Evolutionary conservation across 2,329 filamentous ascomycete genomes (phyloP).

Genomic region (Rhynchosporium secalis): DNA sequence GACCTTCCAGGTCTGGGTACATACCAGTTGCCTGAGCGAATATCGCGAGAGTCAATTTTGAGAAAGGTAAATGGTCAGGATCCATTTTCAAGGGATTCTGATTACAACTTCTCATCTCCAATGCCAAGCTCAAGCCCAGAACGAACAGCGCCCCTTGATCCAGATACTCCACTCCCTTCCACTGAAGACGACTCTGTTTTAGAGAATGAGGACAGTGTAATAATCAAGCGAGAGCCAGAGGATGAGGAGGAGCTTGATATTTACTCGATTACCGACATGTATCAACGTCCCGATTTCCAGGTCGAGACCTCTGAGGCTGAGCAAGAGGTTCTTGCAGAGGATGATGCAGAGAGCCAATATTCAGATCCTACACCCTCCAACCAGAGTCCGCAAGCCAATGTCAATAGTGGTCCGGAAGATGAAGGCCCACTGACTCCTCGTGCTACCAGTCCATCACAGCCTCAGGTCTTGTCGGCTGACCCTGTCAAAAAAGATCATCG

Average conservation of each 20-base stretch:
- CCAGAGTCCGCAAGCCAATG: constrained; percentile 29
- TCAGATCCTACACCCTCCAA: constrained; percentile 43
- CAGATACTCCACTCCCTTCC: constrained; percentile 86
- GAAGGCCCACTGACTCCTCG: constrained; percentile 56
- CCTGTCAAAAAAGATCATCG: constrained; percentile 30
- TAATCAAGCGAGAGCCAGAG: constrained; percentile 65
- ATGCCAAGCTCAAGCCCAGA: constrained; percentile 59
- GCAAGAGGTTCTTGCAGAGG: constrained; percentile 23
- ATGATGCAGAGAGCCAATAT: constrained; percentile 49
- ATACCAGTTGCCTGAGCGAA: constrained; percentile 70
- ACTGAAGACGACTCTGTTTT: constrained; percentile 67
- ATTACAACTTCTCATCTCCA: constrained; percentile 65
- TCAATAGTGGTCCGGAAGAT: constrained; percentile 41
- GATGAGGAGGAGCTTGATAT: constrained; percentile 65
- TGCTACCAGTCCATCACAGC: constrained; percentile 44
- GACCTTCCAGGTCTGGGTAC: constrained; percentile 60
- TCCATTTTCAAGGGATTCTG: constrained; percentile 56
- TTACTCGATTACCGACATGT: constrained; percentile 68
- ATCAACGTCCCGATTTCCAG: constrained; percentile 53
- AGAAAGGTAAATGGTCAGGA: constrained; percentile 73
- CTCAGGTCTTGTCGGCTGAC: constrained; percentile 25
- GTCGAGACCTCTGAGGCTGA: constrained; percentile 32
- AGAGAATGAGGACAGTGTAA: constrained; percentile 57
- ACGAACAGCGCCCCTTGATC: constrained; percentile 67
- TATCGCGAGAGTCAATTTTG: constrained; percentile 91